These are phyloP conservation scores for Mortierella sp. DNA, from an alignment of 371 early-diverging fungal genomes.

Conservation along the genomic window DNA sequence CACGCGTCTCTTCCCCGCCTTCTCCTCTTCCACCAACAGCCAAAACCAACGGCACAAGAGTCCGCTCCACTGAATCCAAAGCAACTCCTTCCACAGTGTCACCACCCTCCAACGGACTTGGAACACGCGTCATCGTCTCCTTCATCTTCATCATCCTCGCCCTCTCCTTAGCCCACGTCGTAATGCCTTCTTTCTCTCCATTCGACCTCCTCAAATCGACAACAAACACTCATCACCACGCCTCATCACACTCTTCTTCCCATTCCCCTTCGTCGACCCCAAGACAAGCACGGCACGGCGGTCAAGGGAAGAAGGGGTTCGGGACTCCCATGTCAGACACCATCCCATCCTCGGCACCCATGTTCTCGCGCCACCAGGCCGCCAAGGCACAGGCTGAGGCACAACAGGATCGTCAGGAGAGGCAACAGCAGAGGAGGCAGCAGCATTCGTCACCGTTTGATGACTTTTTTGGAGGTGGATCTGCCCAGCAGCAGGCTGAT, in stretches of 20 bases:
- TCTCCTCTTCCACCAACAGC: background rate
- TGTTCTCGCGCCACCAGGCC: background rate
- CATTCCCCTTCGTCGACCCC: background rate
- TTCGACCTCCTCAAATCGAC: constrained; percentile 9
- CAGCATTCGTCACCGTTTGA: constrained; percentile 30
- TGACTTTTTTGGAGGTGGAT: constrained; percentile 28
- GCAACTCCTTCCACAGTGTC: background rate
- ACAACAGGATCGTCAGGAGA: constrained; percentile 8
- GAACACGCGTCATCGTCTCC: constrained; percentile 3
- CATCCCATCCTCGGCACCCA: constrained; percentile 18
- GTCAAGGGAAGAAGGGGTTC: background rate
- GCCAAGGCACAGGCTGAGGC: background rate
- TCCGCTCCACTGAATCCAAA: background rate
- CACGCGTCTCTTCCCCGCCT: background rate
- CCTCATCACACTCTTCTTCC: background rate
- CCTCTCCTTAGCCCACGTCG: constrained; percentile 10
- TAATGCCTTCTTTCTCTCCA: constrained; percentile 17
- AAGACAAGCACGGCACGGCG: background rate
- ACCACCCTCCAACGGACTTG: background rate
- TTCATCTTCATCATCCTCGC: constrained; percentile 5
- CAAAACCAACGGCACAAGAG: background rate
- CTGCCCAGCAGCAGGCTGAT: background rate
- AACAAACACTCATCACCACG: background rate
- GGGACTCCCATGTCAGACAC: background rate
- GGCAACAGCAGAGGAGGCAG: constrained; percentile 1